These are phyloP conservation scores for Ogataea methanolica DNA, from an alignment of 805 yeast species.

Conservation along the genomic window DNA sequence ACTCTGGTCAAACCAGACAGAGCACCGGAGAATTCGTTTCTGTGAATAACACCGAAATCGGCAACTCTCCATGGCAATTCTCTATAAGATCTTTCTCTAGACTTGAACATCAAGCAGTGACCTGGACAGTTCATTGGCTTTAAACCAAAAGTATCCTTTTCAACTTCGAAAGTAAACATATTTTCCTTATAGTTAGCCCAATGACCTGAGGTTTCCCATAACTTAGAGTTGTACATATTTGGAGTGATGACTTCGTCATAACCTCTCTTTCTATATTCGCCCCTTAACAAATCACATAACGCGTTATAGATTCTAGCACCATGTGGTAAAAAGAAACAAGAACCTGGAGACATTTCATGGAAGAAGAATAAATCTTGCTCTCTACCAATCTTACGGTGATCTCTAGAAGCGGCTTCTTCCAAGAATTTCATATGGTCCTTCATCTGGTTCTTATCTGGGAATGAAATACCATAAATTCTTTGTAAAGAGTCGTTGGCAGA, in stretches of 20 bases:
- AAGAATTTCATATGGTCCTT: slow-evolving; percentile 90
- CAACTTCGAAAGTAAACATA: slow-evolving; percentile 96
- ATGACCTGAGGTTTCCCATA: slow-evolving; percentile 99
- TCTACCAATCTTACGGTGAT: slow-evolving; percentile 92
- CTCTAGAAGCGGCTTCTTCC: slow-evolving; percentile 94
- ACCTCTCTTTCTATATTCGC: slow-evolving; percentile 88
- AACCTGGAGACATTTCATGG: slow-evolving; percentile 96
- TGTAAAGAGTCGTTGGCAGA: slow-evolving; percentile 90
- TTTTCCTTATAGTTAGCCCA: slow-evolving; percentile 98
- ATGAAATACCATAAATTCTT: slow-evolving; percentile 95
- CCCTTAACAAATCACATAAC: slow-evolving; percentile 71
- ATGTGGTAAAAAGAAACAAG: slow-evolving; percentile 98
- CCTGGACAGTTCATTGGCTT: slow-evolving; percentile 95
- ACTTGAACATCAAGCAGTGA: slow-evolving; percentile 88
- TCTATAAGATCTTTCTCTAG: slow-evolving; percentile 91
- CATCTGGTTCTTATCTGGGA: slow-evolving; percentile 97
- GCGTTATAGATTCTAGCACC: slow-evolving; percentile 97
- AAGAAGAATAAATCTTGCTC: slow-evolving; percentile 95
- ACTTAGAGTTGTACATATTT: slow-evolving; percentile 94
- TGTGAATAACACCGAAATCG: slow-evolving; percentile 94
- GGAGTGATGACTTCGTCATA: slow-evolving; percentile 99
- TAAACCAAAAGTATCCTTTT: slow-evolving; percentile 90
- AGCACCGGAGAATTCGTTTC: slow-evolving; percentile 96
- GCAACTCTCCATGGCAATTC: slow-evolving; percentile 99
- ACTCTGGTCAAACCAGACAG: slow-evolving; percentile 93